Percentiles rank a stretch among this genome's conserved stretches.
phyloP scores from a whole-genome alignment of 805 yeast species.

The Suhomyces vadensis region DNA sequence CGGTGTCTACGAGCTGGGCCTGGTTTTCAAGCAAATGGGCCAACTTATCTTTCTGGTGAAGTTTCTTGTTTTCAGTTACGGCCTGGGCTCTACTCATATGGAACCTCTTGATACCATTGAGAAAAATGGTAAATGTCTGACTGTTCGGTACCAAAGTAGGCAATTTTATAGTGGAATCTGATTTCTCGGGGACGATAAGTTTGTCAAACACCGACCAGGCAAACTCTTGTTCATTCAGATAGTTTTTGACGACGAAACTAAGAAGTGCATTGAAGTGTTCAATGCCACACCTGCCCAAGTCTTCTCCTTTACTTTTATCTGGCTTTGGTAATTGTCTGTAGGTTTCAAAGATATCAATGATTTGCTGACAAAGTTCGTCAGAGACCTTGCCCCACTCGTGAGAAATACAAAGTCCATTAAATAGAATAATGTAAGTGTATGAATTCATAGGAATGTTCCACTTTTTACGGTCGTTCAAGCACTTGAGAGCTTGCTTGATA shows the following conservation, averaged over 20 bases:
- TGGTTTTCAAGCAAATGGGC: conserved; percentile 28
- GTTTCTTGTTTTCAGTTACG: conserved; percentile 14
- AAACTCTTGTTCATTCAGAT: conserved; percentile 27
- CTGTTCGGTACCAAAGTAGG: conserved; percentile 28
- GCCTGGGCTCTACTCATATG: conserved; percentile 16
- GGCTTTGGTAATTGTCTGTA: conserved; percentile 9
- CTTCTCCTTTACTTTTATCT: conserved; percentile 16
- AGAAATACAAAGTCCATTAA: conserved; percentile 35
- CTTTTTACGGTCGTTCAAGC: conserved; percentile 57
- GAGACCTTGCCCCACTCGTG: conserved; percentile 35
- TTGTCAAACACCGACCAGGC: conserved; percentile 41
- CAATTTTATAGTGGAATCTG: not conserved
- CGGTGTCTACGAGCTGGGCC: conserved; percentile 26
- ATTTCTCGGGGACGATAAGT: conserved; percentile 16
- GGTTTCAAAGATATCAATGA: conserved; percentile 23
- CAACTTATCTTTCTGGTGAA: conserved; percentile 22
- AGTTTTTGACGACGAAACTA: conserved; percentile 36
- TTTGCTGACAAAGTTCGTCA: conserved; percentile 18
- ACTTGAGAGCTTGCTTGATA: conserved; percentile 49
- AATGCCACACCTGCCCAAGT: conserved; percentile 17
- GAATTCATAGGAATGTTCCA: conserved; percentile 59
- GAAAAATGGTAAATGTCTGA: conserved; percentile 40
- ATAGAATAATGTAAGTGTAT: conserved; percentile 37
- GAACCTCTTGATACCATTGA: conserved; percentile 33
- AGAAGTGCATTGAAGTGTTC: conserved; percentile 42